These are phyloP conservation scores for Rhodotorula sp. DNA, from an alignment of 1,284 basidiomycete species.

Conservation along the genomic window DNA sequence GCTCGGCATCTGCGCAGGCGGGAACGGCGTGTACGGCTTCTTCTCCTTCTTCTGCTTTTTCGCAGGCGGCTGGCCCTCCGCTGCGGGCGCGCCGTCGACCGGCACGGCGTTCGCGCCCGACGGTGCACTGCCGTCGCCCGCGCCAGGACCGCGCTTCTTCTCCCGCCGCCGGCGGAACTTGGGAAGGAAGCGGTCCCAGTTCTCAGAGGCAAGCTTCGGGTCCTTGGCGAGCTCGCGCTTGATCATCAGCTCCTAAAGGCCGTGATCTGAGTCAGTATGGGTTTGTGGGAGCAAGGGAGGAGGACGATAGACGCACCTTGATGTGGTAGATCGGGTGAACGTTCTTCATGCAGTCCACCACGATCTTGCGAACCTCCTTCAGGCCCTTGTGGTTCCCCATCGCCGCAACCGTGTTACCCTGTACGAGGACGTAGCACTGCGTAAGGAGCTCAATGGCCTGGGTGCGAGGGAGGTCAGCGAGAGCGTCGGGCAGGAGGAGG, in stretches of 20 bases:
- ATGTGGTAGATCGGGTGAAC: conserved; percentile 99
- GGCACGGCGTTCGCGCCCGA: conserved; percentile 37
- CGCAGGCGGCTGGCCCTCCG: conserved; percentile 49
- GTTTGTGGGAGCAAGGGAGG: neutral
- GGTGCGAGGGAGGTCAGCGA: neutral
- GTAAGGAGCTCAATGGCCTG: conserved; percentile 97
- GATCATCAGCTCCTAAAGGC: conserved; percentile 89
- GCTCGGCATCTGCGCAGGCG: conserved; percentile 86
- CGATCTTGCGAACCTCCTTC: conserved; percentile 92
- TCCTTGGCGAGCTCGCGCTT: conserved; percentile 97
- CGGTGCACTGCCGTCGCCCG: conserved; percentile 53
- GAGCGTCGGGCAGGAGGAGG: neutral
- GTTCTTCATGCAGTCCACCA: conserved; percentile 99
- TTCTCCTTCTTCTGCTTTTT: conserved; percentile 57
- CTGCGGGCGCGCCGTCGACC: conserved; percentile 28
- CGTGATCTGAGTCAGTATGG: neutral
- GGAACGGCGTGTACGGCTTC: conserved; percentile 99
- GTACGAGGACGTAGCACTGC: conserved; percentile 94
- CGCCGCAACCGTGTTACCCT: conserved; percentile 95
- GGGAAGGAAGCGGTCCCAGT: conserved; percentile 97
- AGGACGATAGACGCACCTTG: conserved; percentile 63
- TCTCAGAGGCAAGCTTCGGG: conserved; percentile 88
- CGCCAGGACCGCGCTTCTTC: conserved; percentile 72
- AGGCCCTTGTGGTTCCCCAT: conserved; percentile 96
- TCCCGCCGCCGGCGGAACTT: conserved; percentile 91